Base-by-base conservation (phyloP, 2,329 filamentous ascomycete species). In the Alternaria hordeiaustralica region DNA sequence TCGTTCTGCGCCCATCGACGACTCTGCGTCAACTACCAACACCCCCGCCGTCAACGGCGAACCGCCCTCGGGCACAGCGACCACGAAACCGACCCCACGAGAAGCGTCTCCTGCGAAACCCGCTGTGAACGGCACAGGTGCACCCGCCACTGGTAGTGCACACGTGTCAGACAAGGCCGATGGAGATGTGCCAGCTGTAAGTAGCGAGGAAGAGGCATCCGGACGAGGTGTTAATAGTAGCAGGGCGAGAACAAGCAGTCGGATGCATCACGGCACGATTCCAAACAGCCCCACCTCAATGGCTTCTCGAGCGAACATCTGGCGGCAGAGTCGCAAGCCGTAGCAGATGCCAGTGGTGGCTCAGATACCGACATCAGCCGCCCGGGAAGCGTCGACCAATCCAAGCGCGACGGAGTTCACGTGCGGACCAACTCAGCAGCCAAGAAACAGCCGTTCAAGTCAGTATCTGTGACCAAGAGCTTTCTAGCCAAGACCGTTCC, bases 401-500 rank as follows among this genome's bases (percentile, higher is more conserved):
- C 80, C 64, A 86, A 87, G 76, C 87, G 84, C 62, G 85, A 87
- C 60, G 88, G 86, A 71, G 84, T 85, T 53, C 88, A 92, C 76
- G 82, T 82, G 64, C 88, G 67, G 86, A 90, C 65, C 75, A 81
- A 79, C 66, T 84, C 89, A 18, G 61, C 65, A 4, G 84, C 89
- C 66, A 94, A 92, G 85, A 95, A 93, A 80, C 89, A 90, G 20
- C 83, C 89, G 18, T 96, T 96, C 85, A 96, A 96, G 80, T 88
- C 92, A 18, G 91, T 96, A 51, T 94, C 92, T 6, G 91, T 95
- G 70, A 95, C 94, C 70, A 94, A 92, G 80, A 93, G 88, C 46
- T 96, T 95, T 76, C 85, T 96, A n/a, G 88, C 91, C 64, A 95
- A 95, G 79, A 85, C 88, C 23, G 84, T 82, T 20, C 78, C 87